These are phyloP conservation scores for Raphanus sativus DNA, from an alignment of 345 rosid species.

Conservation along the genomic window DNA sequence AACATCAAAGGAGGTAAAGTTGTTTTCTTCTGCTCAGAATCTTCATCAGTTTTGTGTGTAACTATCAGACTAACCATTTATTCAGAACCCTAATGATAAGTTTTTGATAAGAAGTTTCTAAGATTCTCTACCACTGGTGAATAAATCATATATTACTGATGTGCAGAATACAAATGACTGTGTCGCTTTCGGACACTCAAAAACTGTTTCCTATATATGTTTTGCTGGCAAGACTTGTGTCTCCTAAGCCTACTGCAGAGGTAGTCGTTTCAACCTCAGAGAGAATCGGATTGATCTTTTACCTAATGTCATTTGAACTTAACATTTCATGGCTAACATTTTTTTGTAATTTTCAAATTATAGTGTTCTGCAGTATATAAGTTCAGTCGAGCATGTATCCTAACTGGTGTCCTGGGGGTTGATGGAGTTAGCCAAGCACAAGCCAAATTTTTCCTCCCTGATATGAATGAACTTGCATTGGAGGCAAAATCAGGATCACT, in stretches of 20 bases:
- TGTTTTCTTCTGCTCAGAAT: neutral
- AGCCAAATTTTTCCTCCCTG: slow-evolving; percentile 81
- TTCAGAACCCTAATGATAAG: neutral
- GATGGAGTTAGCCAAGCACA: slow-evolving; percentile 65
- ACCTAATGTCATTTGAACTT: neutral
- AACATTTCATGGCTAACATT: slow-evolving; percentile 30
- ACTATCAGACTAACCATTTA: neutral
- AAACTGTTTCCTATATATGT: slow-evolving; percentile 69
- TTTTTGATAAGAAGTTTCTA: neutral
- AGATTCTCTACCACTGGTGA: neutral
- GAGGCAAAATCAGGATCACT: slow-evolving; percentile 85
- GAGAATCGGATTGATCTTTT: neutral
- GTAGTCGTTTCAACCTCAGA: slow-evolving; percentile 40
- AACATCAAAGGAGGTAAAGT: slow-evolving; percentile 66
- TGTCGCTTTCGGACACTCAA: slow-evolving; percentile 56
- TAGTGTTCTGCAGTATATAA: slow-evolving; percentile 88
- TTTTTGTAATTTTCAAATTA: slow-evolving; percentile 41
- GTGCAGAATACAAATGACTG: slow-evolving; percentile 73
- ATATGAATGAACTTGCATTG: slow-evolving; percentile 64
- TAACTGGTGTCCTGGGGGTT: slow-evolving; percentile 56
- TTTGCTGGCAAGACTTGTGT: slow-evolving; percentile 71
- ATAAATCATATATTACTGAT: neutral
- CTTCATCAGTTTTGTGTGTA: neutral
- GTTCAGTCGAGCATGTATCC: slow-evolving; percentile 71
- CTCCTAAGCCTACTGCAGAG: slow-evolving; percentile 57